Base-by-base conservation (phyloP, 371 early-diverging fungal species). In the Dichotomocladium elegans region DNA sequence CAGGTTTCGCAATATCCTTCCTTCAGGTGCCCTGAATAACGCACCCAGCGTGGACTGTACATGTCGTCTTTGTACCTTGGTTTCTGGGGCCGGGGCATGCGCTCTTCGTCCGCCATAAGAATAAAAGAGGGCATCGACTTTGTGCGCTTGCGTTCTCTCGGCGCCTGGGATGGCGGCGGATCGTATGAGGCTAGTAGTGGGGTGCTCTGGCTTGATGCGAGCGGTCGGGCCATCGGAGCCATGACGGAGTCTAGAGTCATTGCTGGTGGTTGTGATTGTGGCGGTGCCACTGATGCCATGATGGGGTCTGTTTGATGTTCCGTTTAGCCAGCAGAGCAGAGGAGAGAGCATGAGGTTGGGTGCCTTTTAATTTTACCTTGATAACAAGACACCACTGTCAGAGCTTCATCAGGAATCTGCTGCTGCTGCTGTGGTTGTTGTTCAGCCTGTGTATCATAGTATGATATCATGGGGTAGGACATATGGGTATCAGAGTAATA, bases 1-100 rank as follows among this genome's bases (percentile, higher is more conserved):
- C 95, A 95, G 4, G 84, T 83, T 43, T 92, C 92, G 66, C 95
- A 95, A 47, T 86, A 88, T 0, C 95, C 95, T 61, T 95, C 93
- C 61, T 91, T 91, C 21, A 72, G 66, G 28, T 85, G 85, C 0
- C 93, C 94, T 14, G 73, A 69, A 62, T 79, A 82, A 21, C 95
- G 79, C 15, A 94, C 93, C 90, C 88, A 91, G 57, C 81, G 79
- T 1, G 95, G 95, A 17, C 92, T 95, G 63, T 94, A 94, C 47
- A 87, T 57, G 53, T 94, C 95, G 12, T 81, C 87, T 31, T 74
- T 68, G 58, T 80, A 90, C 7, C 90, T 74, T 31, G 81, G 65
- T 34, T 81, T 80, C 55, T 91, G 91, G 33, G 68, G 73, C 35
- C 89, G 79, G 1, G 87, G 77, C 4, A 58, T 37, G 8, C 15